Percentiles rank a stretch among this genome's conserved stretches.
Conservation (phyloP, 2,329 filamentous ascomycete genomes). For the Hirsutella rhossiliensis region DNA sequence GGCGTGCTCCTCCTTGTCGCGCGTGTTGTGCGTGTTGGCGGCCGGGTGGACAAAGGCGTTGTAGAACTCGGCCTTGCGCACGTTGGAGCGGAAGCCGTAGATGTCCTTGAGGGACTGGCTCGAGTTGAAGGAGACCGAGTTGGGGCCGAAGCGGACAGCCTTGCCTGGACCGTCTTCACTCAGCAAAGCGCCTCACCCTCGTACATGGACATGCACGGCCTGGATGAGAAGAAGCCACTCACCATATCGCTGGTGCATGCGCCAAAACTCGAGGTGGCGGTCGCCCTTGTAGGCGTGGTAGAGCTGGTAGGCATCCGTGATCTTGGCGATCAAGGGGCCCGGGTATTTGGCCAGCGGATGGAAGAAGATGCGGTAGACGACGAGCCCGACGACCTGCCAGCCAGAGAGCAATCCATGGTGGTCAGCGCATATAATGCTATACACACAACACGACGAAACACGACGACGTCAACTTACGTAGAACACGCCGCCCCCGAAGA, state of each 20-base stretch:
- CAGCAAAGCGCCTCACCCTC: neutral
- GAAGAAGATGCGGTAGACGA: constrained; percentile 47
- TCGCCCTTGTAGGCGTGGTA: constrained; percentile 68
- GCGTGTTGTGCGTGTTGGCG: constrained; percentile 61
- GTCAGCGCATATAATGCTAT: neutral
- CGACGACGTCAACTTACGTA: constrained; percentile 27
- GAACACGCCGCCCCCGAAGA: constrained; percentile 20
- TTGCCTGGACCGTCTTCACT: constrained; percentile 28
- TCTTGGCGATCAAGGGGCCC: constrained; percentile 49
- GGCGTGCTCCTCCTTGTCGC: constrained; percentile 56
- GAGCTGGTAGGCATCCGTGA: constrained; percentile 53
- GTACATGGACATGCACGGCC: neutral
- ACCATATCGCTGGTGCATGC: constrained; percentile 61
- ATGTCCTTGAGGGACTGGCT: constrained; percentile 54
- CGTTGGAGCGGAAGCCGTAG: constrained; percentile 51
- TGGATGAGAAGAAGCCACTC: constrained; percentile 10
- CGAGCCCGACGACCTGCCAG: constrained; percentile 25
- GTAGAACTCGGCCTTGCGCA: constrained; percentile 61
- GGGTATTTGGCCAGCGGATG: constrained; percentile 55
- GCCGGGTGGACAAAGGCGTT: constrained; percentile 59
- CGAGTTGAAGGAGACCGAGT: constrained; percentile 67
- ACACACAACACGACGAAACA: neutral
- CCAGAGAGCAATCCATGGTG: too few relatives aligned
- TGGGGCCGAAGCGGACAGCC: constrained; percentile 69
- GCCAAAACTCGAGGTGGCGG: constrained; percentile 61